Evolutionary conservation across 2,329 filamentous ascomycete species (phyloP).

Genomic region (Aspergillus chevalieri): DNA sequence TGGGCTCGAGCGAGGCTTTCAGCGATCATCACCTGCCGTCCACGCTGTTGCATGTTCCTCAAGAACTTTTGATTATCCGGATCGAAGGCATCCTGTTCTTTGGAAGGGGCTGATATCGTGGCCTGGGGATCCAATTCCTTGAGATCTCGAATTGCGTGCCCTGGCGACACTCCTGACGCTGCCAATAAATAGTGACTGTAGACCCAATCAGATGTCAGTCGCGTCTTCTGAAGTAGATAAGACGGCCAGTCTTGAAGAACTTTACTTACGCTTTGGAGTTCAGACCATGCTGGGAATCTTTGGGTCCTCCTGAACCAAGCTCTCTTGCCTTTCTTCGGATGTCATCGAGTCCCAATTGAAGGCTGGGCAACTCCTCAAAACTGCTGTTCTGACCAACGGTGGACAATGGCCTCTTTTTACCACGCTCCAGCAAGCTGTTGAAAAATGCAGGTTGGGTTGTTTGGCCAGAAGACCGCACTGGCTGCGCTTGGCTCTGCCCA

Average conservation of each 20-base stretch:
- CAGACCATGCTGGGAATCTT: slow-evolving; percentile 34
- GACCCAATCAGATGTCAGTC: slow-evolving; percentile 4
- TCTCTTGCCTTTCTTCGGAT: slow-evolving; percentile 70
- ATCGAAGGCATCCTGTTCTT: slow-evolving; percentile 41
- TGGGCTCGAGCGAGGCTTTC: slow-evolving; percentile 86
- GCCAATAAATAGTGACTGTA: slow-evolving; percentile 82
- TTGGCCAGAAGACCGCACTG: slow-evolving; percentile 22
- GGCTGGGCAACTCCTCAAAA: slow-evolving; percentile 74
- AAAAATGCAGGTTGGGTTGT: slow-evolving; percentile 55
- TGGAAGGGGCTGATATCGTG: slow-evolving; percentile 37
- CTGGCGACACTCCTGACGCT: slow-evolving; percentile 85
- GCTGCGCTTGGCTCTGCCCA: slow-evolving; percentile 19
- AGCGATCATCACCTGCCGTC: slow-evolving; percentile 82
- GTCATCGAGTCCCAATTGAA: slow-evolving; percentile 88
- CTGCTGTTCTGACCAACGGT: slow-evolving; percentile 50
- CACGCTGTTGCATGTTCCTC: slow-evolving; percentile 80
- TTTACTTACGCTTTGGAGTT: slow-evolving; percentile 49
- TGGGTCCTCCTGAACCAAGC: slow-evolving; percentile 61
- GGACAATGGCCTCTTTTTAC: slow-evolving; percentile 62
- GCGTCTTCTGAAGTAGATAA: not conserved
- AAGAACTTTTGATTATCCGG: slow-evolving; percentile 65
- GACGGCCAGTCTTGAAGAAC: not conserved
- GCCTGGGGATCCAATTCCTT: slow-evolving; percentile 69
- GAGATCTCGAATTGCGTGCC: slow-evolving; percentile 77
- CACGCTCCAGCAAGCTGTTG: slow-evolving; percentile 58